These are phyloP conservation scores for Phytophthora cactorum DNA, from an alignment of 352 stramenopile species.

Conservation along the genomic window DNA sequence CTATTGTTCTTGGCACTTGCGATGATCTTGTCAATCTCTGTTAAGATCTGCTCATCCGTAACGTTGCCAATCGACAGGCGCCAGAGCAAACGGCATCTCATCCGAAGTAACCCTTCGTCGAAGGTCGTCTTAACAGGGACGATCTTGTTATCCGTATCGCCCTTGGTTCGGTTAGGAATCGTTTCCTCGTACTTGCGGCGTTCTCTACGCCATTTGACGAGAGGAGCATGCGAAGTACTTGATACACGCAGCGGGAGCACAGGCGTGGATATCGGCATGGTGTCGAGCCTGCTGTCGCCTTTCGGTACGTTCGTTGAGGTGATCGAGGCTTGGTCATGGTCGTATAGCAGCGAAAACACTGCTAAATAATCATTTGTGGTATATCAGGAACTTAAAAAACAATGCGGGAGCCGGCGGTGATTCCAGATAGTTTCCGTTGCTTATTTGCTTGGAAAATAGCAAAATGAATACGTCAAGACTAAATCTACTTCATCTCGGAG, in stretches of 20 bases:
- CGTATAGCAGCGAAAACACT: not conserved
- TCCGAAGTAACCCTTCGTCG: not conserved
- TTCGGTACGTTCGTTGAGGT: not conserved
- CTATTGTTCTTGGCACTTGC: not conserved
- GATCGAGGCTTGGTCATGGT: conserved; percentile 2
- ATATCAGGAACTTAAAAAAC: not conserved
- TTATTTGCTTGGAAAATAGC: not conserved
- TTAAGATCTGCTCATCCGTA: not conserved
- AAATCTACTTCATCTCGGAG: too few relatives aligned
- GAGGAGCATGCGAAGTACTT: not conserved
- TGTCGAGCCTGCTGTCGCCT: not conserved
- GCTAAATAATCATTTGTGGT: conserved; percentile 5
- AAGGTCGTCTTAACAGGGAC: not conserved
- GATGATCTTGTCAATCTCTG: not conserved
- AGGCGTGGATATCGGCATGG: not conserved
- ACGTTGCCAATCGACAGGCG: not conserved
- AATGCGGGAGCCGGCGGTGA: not conserved
- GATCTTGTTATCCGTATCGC: not conserved
- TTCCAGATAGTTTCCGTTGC: not conserved
- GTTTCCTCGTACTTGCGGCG: not conserved
- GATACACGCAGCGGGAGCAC: not conserved
- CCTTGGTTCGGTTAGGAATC: not conserved
- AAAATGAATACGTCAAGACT: not conserved
- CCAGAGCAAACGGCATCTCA: not conserved
- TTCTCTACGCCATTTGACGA: not conserved